Percentiles rank a stretch among this genome's conserved stretches.
Evolutionary conservation across 208 protist species (phyloP).

Genomic region (Wallacemonas sp.): DNA sequence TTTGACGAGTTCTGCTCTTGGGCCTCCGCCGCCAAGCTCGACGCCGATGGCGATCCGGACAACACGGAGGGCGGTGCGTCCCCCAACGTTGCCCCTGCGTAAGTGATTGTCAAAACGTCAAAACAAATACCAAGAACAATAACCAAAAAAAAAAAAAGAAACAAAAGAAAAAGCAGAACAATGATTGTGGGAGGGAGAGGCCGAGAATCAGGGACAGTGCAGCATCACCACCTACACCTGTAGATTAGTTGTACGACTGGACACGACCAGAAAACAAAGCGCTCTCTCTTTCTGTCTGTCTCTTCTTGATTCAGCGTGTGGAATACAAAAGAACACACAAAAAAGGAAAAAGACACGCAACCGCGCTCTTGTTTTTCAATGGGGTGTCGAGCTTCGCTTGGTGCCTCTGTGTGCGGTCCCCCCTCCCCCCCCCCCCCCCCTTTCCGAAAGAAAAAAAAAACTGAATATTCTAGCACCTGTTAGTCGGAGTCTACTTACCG

Average conservation of each 20-base stretch:
- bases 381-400: too few species aligned
- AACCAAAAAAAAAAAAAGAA: slow-evolving; percentile 5
- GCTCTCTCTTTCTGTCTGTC: too few species aligned
- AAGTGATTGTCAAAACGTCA: neutral
- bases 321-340: too few species aligned
- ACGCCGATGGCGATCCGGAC: slow-evolving; percentile 61
- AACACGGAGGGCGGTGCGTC: slow-evolving; percentile 19
- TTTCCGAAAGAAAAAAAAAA: slow-evolving; percentile 15
- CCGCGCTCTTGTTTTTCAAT: too few species aligned
- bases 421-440: too few species aligned
- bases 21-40: slow-evolving; percentile 58
- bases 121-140: neutral
- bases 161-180: slow-evolving; percentile 10
- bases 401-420: too few species aligned
- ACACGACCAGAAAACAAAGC: too few species aligned
- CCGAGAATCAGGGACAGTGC: too few species aligned
- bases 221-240: too few species aligned
- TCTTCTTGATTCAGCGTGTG: too few species aligned
- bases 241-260: too few species aligned
- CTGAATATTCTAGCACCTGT: neutral
- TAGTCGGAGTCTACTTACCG: neutral
- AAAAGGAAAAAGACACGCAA: too few species aligned
- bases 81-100: slow-evolving; percentile 14
- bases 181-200: neutral
- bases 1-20: slow-evolving; percentile 84